Base-by-base conservation (phyloP, 306 rosid species). In the Lupinus albus region DNA sequence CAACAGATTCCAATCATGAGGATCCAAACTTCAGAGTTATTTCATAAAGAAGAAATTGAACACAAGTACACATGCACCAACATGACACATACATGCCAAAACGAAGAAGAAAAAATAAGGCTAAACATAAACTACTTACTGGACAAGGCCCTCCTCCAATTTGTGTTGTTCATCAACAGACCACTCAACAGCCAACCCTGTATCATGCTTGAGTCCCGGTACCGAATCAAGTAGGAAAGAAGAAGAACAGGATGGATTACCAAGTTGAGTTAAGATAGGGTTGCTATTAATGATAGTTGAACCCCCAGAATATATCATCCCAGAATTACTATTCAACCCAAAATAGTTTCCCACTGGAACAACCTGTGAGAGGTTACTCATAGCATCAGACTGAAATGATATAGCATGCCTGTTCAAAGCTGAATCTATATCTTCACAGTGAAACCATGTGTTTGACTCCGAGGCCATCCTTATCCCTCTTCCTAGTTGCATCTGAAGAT, bases 141-240 rank as follows among this genome's bases (percentile, higher is more conserved):
- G 84, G 69, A 32, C 77, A 76, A 93, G 96, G 58, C 96, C 94
- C 65, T 91, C 89, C 61, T 88, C 92, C 86, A 93, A 88, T 61
- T 67, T 88, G 82, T 75, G 82, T 75, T 93, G 96, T 73, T 93
- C 99, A 44, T 93, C 96, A 68, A 83, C 78, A 61, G 97, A 93
- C 99, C 99, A 93, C 76, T 93, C 99, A 33, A 93, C 99, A 6
- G 99, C 96, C 79, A 90, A 80, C 10, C 93, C 96, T 2, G 91
- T 79, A 42, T 93, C 99, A 61, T 88, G 97, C 85, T 90, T 93
- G 65, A 93, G 84, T 72, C 99, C 99, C 0, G 99, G 90, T 33
- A 80, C 94, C 0, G 97, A 86, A 72, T 93, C 97, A 17, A 88
- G 84, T 48, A 93, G 87, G 28, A 89, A 85, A 28, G 98, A 87